Conservation (phyloP, 805 yeast genomes). For the Teunomyces aglyptinius region DNA sequence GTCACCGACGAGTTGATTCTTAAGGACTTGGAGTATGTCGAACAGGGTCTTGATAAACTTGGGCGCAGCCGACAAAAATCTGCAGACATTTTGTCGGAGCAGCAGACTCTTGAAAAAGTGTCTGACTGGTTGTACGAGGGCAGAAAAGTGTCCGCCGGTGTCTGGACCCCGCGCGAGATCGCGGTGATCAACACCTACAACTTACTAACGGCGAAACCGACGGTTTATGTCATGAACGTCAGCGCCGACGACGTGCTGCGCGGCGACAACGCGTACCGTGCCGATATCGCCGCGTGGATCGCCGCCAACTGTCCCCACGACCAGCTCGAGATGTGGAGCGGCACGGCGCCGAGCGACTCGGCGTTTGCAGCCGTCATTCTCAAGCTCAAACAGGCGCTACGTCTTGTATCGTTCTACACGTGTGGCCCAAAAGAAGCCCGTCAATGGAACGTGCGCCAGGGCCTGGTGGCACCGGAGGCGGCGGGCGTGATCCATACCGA, state of each 20-base stretch:
- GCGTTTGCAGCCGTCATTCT: slow-evolving; percentile 63
- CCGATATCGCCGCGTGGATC: slow-evolving; percentile 63
- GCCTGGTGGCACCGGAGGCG: slow-evolving; percentile 80
- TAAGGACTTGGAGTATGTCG: slow-evolving; percentile 63
- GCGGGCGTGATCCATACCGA: slow-evolving; percentile 91
- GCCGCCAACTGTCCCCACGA: slow-evolving; percentile 61
- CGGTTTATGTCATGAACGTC: slow-evolving; percentile 72
- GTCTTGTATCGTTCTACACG: slow-evolving; percentile 80
- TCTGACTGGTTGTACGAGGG: slow-evolving; percentile 45
- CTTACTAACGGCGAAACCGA: slow-evolving; percentile 86
- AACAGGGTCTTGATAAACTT: slow-evolving; percentile 41
- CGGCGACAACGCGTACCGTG: slow-evolving; percentile 50
- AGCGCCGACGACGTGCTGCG: slow-evolving; percentile 64
- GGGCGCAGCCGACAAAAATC: slow-evolving; percentile 28
- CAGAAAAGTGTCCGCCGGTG: slow-evolving; percentile 55
- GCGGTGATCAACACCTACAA: slow-evolving; percentile 67
- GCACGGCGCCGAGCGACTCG: slow-evolving; percentile 39
- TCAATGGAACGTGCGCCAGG: slow-evolving; percentile 83
- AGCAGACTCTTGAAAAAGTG: slow-evolving; percentile 29
- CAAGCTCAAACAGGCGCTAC: slow-evolving; percentile 64
- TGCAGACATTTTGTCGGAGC: slow-evolving; percentile 24
- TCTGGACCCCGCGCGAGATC: slow-evolving; percentile 64
- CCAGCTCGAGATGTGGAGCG: slow-evolving; percentile 39
- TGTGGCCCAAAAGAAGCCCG: slow-evolving; percentile 83
- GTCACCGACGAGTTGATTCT: slow-evolving; percentile 60